These are phyloP conservation scores for Peronospora belbahrii DNA, from an alignment of 352 stramenopile genomes.

Conservation along the genomic window DNA sequence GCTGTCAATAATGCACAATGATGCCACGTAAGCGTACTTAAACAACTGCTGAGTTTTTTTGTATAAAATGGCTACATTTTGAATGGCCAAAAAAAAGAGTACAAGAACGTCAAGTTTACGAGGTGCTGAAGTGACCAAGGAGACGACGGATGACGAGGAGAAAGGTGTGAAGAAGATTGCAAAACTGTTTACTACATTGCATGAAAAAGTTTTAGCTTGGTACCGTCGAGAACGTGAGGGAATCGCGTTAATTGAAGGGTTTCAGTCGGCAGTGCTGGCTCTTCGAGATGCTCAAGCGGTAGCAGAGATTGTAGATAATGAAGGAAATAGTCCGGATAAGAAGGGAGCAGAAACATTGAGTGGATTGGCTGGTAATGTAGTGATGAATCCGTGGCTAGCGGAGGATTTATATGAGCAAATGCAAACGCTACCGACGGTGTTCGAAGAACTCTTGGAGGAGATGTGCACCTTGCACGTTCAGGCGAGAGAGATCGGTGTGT, in stretches of 20 bases:
- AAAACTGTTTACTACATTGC: slow-evolving; percentile 34
- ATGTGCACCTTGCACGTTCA: slow-evolving; percentile 51
- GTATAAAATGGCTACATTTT: background rate
- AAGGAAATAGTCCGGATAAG: slow-evolving; percentile 3
- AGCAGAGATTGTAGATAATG: background rate
- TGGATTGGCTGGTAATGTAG: slow-evolving; percentile 24
- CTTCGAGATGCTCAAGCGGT: slow-evolving; percentile 21
- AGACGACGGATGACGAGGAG: background rate
- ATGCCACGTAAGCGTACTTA: slow-evolving; percentile 21
- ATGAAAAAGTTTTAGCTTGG: slow-evolving; percentile 41
- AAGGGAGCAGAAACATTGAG: slow-evolving; percentile 5
- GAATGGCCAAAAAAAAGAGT: slow-evolving; percentile 42
- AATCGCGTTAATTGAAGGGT: slow-evolving; percentile 55
- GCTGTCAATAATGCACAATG: background rate
- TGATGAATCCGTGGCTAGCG: slow-evolving; percentile 59
- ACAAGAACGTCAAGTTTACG: slow-evolving; percentile 10
- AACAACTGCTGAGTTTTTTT: background rate
- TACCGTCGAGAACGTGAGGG: slow-evolving; percentile 56
- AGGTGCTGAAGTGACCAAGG: background rate
- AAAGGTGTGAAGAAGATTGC: background rate
- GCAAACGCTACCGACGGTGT: slow-evolving; percentile 33
- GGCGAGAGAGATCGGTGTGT: slow-evolving; percentile 33
- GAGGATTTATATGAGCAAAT: slow-evolving; percentile 67
- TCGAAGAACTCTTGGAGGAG: slow-evolving; percentile 43
- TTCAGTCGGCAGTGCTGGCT: slow-evolving; percentile 54